Evolutionary conservation across 108 stramenopile species (phyloP), one percentile per base, ranked within the genome.

Genomic region (Nitzschia sp.): DNA sequence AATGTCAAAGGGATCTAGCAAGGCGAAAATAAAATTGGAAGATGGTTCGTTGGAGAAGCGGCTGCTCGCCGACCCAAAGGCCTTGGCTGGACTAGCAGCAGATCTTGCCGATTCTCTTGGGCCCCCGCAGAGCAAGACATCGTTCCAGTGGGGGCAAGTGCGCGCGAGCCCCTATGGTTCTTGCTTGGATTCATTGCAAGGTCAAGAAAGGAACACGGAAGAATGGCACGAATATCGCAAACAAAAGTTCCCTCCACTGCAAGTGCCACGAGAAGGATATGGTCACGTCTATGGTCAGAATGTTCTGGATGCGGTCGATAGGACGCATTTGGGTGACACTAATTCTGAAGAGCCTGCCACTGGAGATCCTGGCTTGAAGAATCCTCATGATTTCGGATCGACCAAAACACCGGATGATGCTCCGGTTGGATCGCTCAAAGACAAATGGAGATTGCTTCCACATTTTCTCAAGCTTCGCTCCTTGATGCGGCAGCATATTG

Each of bases 401-500:
- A 84, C 85, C 54, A 82, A 83, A 46, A 87, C 92, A 1, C 88
- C 92, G 18, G 86, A 78, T 49, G 89, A 93, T 71, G 89, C 92
- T 46, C 96, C 96, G 5, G 88, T 98, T n/a, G 90, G 86, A 46
- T 81, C 82, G 27, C 75, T 98, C 34, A 65, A 85, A 38, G 95
- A 97, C 57, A 98, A 97, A 64, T 98, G 98, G 98, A 80, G 96
- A 61, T 74, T 98, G 48, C 78, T 98, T 34, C 98, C 98, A 1
- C 92, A 97, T 69, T 97, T 98, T 81, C 75, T 98, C 32, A 70
- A 83, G 63, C 72, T 98, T 42, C 79, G 98, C 23, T 95, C 95
- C 3, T 84, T 99, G 57, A 94, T 99, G 93, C 78, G 93, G 38
- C 99, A 99, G 71, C 99, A 99, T 68, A 96, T 99, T 82, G 97